Percentiles rank a stretch among this genome's conserved stretches.
Evolutionary conservation across 768 basidiomycete genomes (phyloP).

Genomic region (Boletus patriciae): DNA sequence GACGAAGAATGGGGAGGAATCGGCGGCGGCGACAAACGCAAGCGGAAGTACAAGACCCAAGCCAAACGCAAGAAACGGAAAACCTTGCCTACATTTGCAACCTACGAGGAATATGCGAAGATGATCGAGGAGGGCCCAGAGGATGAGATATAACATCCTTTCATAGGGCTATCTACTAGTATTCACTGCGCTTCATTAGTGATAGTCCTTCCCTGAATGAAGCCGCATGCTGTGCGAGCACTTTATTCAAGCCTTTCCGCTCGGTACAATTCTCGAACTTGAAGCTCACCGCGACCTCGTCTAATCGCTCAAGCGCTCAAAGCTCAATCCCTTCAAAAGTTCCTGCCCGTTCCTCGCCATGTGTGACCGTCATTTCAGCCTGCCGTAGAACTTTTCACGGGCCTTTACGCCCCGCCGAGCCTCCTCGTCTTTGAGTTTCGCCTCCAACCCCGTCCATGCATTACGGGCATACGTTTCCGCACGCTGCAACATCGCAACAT

Average conservation of each 20-base stretch:
- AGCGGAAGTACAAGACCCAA: slow-evolving; percentile 40
- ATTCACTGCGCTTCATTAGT: neutral
- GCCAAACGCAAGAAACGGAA: slow-evolving; percentile 65
- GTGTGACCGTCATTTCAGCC: slow-evolving; percentile 15
- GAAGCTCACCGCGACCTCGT: slow-evolving; percentile 37
- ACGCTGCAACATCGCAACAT: slow-evolving; percentile 57
- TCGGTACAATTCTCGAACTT: slow-evolving; percentile 42
- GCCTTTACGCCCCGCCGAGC: slow-evolving; percentile 58
- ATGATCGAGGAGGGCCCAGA: slow-evolving; percentile 68
- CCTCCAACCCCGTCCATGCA: slow-evolving; percentile 55
- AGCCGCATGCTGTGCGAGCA: too few relatives aligned
- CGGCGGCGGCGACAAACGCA: slow-evolving; percentile 55
- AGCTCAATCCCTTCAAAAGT: slow-evolving; percentile 40
- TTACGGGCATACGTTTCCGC: slow-evolving; percentile 66
- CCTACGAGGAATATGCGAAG: slow-evolving; percentile 82
- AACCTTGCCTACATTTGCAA: slow-evolving; percentile 77
- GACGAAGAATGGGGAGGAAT: slow-evolving; percentile 38
- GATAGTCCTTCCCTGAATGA: neutral
- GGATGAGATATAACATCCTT: slow-evolving; percentile 22
- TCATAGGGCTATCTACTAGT: neutral
- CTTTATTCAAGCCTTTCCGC: neutral
- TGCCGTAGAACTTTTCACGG: slow-evolving; percentile 47
- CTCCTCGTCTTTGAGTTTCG: slow-evolving; percentile 66
- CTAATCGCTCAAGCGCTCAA: too few relatives aligned
- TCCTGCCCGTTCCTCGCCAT: slow-evolving; percentile 30